A percentile compares a stretch with the other conserved stretches of the same genome.
These are phyloP conservation scores for Aspergillus bridgeri DNA, from an alignment of 495 filamentous ascomycete species.

Conservation along the genomic window DNA sequence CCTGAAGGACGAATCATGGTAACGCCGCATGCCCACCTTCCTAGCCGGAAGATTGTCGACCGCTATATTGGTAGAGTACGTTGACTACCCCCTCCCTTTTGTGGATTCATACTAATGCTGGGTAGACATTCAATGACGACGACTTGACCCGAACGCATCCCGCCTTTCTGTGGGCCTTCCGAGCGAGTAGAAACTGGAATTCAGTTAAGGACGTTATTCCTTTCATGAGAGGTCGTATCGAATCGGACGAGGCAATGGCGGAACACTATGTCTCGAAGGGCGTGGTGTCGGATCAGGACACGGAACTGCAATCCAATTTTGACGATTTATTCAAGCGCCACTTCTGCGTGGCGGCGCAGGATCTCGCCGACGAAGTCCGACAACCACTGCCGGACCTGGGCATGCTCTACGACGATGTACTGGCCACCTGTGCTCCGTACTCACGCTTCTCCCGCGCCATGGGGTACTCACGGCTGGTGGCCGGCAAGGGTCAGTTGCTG, in stretches of 20 bases:
- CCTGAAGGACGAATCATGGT: constrained; percentile 72
- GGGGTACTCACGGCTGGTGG: constrained; percentile 32
- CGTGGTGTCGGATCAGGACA: constrained; percentile 33
- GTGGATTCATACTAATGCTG: neutral
- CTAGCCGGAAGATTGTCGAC: constrained; percentile 74
- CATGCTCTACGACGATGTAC: constrained; percentile 73
- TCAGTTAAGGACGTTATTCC: constrained; percentile 63
- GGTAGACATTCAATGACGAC: constrained; percentile 63
- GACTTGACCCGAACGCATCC: constrained; percentile 73
- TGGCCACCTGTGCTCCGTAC: constrained; percentile 55
- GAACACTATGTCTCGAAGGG: constrained; percentile 42
- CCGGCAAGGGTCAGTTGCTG: constrained; percentile 70
- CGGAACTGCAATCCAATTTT: constrained; percentile 55
- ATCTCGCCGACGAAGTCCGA: constrained; percentile 64
- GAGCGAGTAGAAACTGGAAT: constrained; percentile 72
- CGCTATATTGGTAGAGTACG: constrained; percentile 66
- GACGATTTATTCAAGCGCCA: constrained; percentile 78
- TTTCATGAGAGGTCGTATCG: constrained; percentile 61
- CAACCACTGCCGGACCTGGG: constrained; percentile 62
- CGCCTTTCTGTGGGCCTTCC: constrained; percentile 84
- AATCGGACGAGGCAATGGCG: constrained; percentile 31
- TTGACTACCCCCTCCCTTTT: neutral
- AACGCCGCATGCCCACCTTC: constrained; percentile 74
- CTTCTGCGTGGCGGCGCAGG: constrained; percentile 76
- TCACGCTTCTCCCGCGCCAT: constrained; percentile 35